A percentile compares a stretch with the other conserved stretches of the same genome.
Conservation (phyloP, 1,139 yeast genomes). For the Suhomyces taliae region DNA sequence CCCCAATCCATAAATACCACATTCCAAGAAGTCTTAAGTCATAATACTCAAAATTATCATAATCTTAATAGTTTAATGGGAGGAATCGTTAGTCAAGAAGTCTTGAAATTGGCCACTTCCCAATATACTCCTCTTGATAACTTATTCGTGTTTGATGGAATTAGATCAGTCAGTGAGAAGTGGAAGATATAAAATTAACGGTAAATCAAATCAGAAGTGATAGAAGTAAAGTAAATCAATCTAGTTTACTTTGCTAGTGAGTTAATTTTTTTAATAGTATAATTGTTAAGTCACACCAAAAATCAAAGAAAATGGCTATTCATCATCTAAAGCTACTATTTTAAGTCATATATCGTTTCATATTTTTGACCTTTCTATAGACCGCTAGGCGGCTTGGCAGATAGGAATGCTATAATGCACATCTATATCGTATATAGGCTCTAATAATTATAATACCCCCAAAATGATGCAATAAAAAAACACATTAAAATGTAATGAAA, state of each 20-base stretch:
- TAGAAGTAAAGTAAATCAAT: no score
- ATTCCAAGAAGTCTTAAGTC: conserved; percentile 32
- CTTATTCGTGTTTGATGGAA: conserved; percentile 66
- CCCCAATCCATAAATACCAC: conserved; percentile 18
- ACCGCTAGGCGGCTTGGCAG: not conserved
- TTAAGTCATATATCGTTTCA: no score
- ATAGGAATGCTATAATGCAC: not conserved
- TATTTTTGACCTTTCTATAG: not conserved
- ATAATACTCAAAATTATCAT: conserved; percentile 33
- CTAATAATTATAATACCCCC: not conserved
- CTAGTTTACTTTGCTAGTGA: not conserved
- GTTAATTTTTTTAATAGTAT: not conserved
- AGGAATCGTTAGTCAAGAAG: conserved; percentile 79
- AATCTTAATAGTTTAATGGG: conserved; percentile 53
- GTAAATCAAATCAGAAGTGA: no score
- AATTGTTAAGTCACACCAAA: not conserved
- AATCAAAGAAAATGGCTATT: no score
- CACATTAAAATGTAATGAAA: not conserved
- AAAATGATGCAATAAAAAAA: conserved; percentile 1
- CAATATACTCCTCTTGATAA: conserved; percentile 77
- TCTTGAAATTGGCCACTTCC: conserved; percentile 52
- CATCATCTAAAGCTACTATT: no score
- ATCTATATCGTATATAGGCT: not conserved
- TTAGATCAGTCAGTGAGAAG: conserved; percentile 49
- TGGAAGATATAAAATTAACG: conserved; percentile 39